A percentile compares a stretch with the other conserved stretches of the same genome.
These are phyloP conservation scores for Croton setiger DNA, from an alignment of 441 rosid genomes.

Conservation along the genomic window DNA sequence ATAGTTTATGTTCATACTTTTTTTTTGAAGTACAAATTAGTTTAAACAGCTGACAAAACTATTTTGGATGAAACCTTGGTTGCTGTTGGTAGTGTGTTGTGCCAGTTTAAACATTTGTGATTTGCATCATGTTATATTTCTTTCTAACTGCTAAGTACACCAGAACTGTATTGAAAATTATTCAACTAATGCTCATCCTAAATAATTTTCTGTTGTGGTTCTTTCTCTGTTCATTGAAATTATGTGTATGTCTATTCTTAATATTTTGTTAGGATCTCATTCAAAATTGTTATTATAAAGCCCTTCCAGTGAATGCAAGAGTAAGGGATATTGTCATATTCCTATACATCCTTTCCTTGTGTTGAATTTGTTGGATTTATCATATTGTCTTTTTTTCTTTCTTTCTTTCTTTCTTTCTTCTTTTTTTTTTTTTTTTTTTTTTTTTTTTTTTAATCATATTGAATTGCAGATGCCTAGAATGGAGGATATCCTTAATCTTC, in stretches of 20 bases:
- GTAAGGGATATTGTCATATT: background rate
- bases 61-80: too few species aligned
- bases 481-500: conserved; percentile 58
- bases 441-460: background rate
- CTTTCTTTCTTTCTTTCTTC: too few species aligned
- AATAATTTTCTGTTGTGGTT: background rate
- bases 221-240: background rate
- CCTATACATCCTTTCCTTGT: background rate
- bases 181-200: background rate
- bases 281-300: background rate
- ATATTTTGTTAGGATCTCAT: background rate
- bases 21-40: background rate
- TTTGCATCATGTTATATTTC: background rate
- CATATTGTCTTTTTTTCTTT: background rate
- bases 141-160: background rate
- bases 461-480: conserved; percentile 46
- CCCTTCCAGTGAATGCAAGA: background rate
- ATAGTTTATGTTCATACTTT: too few species aligned
- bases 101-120: background rate
- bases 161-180: background rate
- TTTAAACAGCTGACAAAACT: too few species aligned
- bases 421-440: too few species aligned
- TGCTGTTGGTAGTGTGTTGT: too few species aligned
- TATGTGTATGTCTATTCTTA: background rate
- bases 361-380: conserved; percentile 1